Evolutionary conservation across 495 filamentous ascomycete genomes (phyloP).

Genomic region (Podospora pseudopauciseta): DNA sequence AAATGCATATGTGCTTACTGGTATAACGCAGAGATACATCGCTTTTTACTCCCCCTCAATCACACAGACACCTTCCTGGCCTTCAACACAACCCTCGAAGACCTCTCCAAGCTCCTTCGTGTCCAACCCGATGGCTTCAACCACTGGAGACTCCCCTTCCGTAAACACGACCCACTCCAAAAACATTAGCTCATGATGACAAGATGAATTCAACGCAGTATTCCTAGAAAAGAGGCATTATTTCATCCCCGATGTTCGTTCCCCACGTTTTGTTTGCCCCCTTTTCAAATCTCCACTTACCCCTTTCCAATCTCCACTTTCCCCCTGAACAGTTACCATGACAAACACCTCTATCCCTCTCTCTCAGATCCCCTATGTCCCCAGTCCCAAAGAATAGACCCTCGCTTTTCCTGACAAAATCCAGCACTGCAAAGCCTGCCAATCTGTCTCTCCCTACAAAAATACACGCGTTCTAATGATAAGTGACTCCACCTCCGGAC

Average conservation of each 20-base stretch:
- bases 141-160: constrained; percentile 45
- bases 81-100: constrained; percentile 50
- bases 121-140: constrained; percentile 15
- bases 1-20: no score
- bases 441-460: constrained; percentile 33
- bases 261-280: neutral
- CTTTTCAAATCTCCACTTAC: neutral
- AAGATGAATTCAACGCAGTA: constrained; percentile 48
- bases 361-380: constrained; percentile 35
- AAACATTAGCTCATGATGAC: constrained; percentile 47
- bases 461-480: constrained; percentile 41
- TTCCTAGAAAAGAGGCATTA: constrained; percentile 52
- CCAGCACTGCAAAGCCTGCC: constrained; percentile 47
- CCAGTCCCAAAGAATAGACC: constrained; percentile 41
- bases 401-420: constrained; percentile 38
- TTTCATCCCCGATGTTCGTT: constrained; percentile 41
- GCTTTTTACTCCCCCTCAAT: constrained; percentile 45
- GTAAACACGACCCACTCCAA: constrained; percentile 37
- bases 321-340: neutral
- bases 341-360: neutral
- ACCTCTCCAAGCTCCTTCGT: constrained; percentile 34
- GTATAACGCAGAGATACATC: constrained; percentile 45
- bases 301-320: neutral
- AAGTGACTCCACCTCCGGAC: constrained; percentile 51
- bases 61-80: constrained; percentile 36